Percentiles rank a stretch among this genome's conserved stretches.
These are phyloP conservation scores for Amesomyces nigricolor DNA, from an alignment of 2,329 filamentous ascomycete species.

Conservation along the genomic window DNA sequence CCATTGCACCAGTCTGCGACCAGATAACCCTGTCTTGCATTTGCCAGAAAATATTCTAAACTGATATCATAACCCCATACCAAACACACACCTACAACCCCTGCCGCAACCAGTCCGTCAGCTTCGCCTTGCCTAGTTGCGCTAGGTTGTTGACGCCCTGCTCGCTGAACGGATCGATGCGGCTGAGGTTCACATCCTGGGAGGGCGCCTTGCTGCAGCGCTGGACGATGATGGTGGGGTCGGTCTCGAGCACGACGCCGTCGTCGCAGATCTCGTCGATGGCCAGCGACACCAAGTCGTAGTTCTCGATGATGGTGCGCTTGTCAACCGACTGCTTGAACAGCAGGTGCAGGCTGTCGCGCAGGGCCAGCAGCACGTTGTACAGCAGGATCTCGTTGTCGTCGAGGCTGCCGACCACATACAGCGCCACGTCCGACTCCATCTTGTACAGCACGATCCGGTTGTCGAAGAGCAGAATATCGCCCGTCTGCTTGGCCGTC, in stretches of 20 bases:
- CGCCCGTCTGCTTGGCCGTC: slow-evolving; percentile 89
- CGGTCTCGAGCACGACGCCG: slow-evolving; percentile 94
- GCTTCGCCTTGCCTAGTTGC: slow-evolving; percentile 86
- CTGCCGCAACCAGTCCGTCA: slow-evolving; percentile 86
- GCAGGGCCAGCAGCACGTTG: slow-evolving; percentile 84
- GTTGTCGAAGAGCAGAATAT: slow-evolving; percentile 97
- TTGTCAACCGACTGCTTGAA: slow-evolving; percentile 98
- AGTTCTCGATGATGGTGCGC: slow-evolving; percentile 96
- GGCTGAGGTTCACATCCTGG: slow-evolving; percentile 86
- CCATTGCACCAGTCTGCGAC: no score
- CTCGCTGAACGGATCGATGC: slow-evolving; percentile 83
- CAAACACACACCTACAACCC: slow-evolving; percentile 50
- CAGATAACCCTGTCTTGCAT: background rate
- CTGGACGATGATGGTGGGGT: slow-evolving; percentile 88
- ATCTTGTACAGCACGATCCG: slow-evolving; percentile 95
- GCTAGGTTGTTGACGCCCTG: slow-evolving; percentile 92
- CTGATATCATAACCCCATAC: slow-evolving; percentile 5
- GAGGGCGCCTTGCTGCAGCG: slow-evolving; percentile 87
- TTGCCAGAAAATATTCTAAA: background rate
- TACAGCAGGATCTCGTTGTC: slow-evolving; percentile 98
- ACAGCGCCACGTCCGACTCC: slow-evolving; percentile 94
- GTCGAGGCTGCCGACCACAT: slow-evolving; percentile 83
- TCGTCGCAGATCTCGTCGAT: slow-evolving; percentile 95
- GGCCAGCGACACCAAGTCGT: slow-evolving; percentile 87
- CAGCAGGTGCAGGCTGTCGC: slow-evolving; percentile 83